Evolutionary conservation across 2,329 filamentous ascomycete species (phyloP).

Genomic region (Camillea tinctor): DNA sequence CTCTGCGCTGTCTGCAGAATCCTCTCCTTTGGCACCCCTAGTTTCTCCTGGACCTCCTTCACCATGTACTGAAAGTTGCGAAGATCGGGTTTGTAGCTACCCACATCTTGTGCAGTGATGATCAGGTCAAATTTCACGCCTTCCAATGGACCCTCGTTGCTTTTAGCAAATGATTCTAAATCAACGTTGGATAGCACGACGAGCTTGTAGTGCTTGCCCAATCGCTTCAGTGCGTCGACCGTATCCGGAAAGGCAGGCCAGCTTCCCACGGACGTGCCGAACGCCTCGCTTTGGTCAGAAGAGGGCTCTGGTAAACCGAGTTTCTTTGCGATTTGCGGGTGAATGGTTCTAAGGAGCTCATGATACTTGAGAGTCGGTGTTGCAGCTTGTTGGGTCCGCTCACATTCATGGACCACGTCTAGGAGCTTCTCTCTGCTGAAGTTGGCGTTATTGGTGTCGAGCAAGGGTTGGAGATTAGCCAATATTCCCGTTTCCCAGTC

Average conservation of each 20-base stretch:
- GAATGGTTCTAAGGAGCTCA: conserved; percentile 51
- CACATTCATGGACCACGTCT: not conserved
- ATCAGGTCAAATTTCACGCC: conserved; percentile 57
- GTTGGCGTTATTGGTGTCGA: conserved; percentile 34
- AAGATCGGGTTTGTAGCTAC: conserved; percentile 67
- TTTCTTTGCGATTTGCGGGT: conserved; percentile 44
- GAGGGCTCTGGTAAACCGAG: conserved; percentile 38
- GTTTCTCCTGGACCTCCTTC: conserved; percentile 48
- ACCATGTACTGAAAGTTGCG: conserved; percentile 68
- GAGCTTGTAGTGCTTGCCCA: conserved; percentile 54
- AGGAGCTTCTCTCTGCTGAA: too few species aligned
- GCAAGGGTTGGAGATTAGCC: conserved; percentile 49
- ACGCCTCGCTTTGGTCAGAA: conserved; percentile 40
- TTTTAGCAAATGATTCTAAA: conserved; percentile 46
- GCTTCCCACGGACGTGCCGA: conserved; percentile 48
- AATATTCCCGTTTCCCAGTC: conserved; percentile 73
- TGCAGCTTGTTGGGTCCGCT: conserved; percentile 43
- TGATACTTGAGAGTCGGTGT: conserved; percentile 44
- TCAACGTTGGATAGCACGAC: conserved; percentile 62
- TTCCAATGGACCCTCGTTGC: conserved; percentile 45
- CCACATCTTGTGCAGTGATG: conserved; percentile 69
- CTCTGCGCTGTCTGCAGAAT: conserved; percentile 63
- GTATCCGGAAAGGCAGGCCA: conserved; percentile 62
- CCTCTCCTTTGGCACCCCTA: conserved; percentile 50
- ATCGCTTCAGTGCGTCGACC: conserved; percentile 47